A percentile compares a stretch with the other conserved stretches of the same genome.
Conservation (phyloP, 192 early-diverging fungal genomes). For the Gaertneriomyces semiglobifer region DNA sequence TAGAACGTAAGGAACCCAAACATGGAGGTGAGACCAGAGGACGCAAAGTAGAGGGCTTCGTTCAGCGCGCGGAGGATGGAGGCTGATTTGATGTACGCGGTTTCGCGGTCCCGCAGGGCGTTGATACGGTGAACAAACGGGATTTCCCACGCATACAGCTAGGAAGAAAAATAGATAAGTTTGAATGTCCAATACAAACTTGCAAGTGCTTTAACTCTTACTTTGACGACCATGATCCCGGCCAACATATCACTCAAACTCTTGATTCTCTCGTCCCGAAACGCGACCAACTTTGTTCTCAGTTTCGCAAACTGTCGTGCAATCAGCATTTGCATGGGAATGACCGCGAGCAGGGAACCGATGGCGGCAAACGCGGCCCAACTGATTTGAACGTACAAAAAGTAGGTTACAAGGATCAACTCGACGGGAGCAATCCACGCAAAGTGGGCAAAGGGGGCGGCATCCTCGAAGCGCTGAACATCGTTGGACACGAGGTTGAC, state of each 20-base stretch:
- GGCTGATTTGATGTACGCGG: slow-evolving; percentile 33
- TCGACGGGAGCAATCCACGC: slow-evolving; percentile 49
- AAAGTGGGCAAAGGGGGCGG: slow-evolving; percentile 39
- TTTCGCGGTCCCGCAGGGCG: slow-evolving; percentile 32
- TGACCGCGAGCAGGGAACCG: slow-evolving; percentile 31
- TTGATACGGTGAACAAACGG: slow-evolving; percentile 42
- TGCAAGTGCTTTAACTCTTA: slow-evolving; percentile 5
- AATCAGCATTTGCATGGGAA: slow-evolving; percentile 47
- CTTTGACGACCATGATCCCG: slow-evolving; percentile 51
- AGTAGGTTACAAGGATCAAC: slow-evolving; percentile 34
- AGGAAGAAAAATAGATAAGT: not conserved
- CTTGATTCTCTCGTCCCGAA: slow-evolving; percentile 47
- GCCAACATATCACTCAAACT: slow-evolving; percentile 42
- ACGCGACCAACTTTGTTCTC: slow-evolving; percentile 25
- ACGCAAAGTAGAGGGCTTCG: slow-evolving; percentile 50
- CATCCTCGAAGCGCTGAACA: slow-evolving; percentile 53
- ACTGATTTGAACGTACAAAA: slow-evolving; percentile 46
- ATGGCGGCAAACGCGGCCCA: slow-evolving; percentile 39
- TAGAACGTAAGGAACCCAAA: slow-evolving; percentile 44
- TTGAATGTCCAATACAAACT: not conserved
- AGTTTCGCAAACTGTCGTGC: slow-evolving; percentile 30
- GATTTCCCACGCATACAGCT: slow-evolving; percentile 49
- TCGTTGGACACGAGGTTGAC: slow-evolving; percentile 50
- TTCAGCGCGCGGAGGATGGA: slow-evolving; percentile 41
- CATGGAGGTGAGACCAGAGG: slow-evolving; percentile 36